Base-by-base conservation (phyloP, 352 stramenopile genomes). In the Phytophthora nicotianae region DNA sequence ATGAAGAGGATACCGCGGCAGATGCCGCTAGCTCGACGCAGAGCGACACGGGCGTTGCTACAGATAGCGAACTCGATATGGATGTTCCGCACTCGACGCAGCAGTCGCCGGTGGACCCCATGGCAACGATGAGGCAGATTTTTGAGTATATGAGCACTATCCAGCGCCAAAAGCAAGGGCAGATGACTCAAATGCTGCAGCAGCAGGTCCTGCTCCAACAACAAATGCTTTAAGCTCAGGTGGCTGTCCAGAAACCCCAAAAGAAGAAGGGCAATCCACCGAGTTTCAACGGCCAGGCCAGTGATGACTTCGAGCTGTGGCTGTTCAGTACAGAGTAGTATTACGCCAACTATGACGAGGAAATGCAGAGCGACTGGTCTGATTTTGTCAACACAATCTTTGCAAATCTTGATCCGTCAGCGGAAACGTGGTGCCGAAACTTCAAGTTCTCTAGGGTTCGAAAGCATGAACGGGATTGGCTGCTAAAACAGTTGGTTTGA, bases 301-400 rank as follows among this genome's bases (percentile, higher is more conserved):
- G 2, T 4, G 42, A 61, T 4, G 42, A 61, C 21, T 45, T 53
- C 13, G 50, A 57, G 3, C 21, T 57, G 2, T 57, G 50, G 50
- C 2, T 57, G 2, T 57, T 48, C 13, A 48, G 50, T 16, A 40
- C 50, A 1, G 50, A 57, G 5, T 35, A 57, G 7, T 57, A 48
- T n/a, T 57, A 57, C 29, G n/a, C n/a, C n/a, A 33, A 33, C 27
- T 33, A 33, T 7, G 8, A 4, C 6, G 6, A 38, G 3, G 50
- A 47, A 4, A 57, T 57, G 53, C 46, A 32, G 9, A 61, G 19
- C 14, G n/a, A 61, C 7, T 32, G 32, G 21, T 53, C 53, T 3
- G 53, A 61, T 1, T 61, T 57, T 11, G 50, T 57, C 20, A 48
- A 57, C 17, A 33, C 24, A 4, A 57, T 57, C 19, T 57, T 57